These are phyloP conservation scores for Termitomyces sp. DNA, from an alignment of 768 basidiomycete genomes.

Conservation along the genomic window DNA sequence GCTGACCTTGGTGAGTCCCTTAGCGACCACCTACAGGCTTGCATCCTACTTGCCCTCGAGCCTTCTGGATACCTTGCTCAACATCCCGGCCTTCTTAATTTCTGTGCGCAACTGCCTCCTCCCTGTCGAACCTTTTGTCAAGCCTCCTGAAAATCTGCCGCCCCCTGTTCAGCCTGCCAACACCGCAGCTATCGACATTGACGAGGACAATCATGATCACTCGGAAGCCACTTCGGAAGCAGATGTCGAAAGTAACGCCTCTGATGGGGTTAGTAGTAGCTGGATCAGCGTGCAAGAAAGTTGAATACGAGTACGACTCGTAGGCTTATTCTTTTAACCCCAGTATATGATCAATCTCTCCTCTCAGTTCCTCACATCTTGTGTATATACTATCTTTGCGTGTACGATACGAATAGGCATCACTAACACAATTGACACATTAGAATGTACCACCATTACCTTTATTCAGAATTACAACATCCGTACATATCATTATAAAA, in stretches of 20 bases:
- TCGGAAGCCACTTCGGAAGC: conserved; percentile 58
- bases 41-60: conserved; percentile 68
- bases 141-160: conserved; percentile 14
- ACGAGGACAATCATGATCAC: conserved; percentile 6
- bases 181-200: conserved; percentile 8
- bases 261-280: conserved; percentile 56
- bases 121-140: conserved; percentile 43
- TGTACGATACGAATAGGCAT: conserved; percentile 12
- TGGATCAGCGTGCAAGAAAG: conserved; percentile 60
- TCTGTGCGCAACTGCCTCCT: conserved; percentile 59
- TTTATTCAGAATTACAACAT: not conserved
- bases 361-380: not conserved
- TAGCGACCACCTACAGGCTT: conserved; percentile 66
- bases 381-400: conserved; percentile 2
- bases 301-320: not conserved
- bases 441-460: not conserved
- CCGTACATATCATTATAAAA: too few relatives aligned
- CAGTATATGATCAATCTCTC: not conserved
- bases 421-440: not conserved
- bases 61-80: conserved; percentile 62
- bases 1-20: conserved; percentile 7
- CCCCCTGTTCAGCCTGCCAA: conserved; percentile 25
- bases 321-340: not conserved
- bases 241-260: conserved; percentile 62
- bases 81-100: conserved; percentile 63